Evolutionary conservation across 1,284 basidiomycete species (phyloP).

Genomic region (Malassezia equina): DNA sequence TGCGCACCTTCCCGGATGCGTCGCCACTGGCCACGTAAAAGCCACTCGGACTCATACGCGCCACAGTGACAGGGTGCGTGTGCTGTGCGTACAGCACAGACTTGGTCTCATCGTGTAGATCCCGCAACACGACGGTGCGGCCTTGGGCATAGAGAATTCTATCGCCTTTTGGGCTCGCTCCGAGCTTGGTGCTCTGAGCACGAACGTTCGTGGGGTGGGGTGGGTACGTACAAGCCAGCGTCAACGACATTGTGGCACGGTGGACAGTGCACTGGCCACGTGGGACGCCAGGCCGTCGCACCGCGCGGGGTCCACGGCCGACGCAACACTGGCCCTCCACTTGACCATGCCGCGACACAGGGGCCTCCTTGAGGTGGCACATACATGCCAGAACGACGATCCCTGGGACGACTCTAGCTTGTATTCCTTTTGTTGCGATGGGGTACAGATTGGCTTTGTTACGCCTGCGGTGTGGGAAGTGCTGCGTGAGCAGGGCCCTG

Average conservation of each 20-base stretch:
- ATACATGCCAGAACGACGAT: constrained; percentile 37
- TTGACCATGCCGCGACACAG: constrained; percentile 1
- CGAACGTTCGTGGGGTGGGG: constrained; percentile 50
- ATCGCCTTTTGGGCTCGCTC: constrained; percentile 61
- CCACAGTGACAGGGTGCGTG: constrained; percentile 73
- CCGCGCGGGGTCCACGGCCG: background rate
- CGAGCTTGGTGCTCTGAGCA: constrained; percentile 69
- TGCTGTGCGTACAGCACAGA: constrained; percentile 63
- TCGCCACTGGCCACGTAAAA: constrained; percentile 76
- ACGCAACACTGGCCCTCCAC: background rate
- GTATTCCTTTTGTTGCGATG: constrained; percentile 28
- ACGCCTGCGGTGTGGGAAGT: constrained; percentile 23
- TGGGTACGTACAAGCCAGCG: constrained; percentile 7
- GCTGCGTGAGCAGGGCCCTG: constrained; percentile 17
- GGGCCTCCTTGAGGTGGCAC: constrained; percentile 27
- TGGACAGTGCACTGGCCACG: constrained; percentile 8
- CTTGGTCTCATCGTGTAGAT: constrained; percentile 15
- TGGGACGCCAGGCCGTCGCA: background rate
- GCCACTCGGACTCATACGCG: constrained; percentile 82
- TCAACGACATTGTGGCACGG: constrained; percentile 10
- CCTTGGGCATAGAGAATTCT: constrained; percentile 80
- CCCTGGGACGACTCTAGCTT: constrained; percentile 32
- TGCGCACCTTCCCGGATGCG: constrained; percentile 53
- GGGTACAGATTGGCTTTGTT: constrained; percentile 39
- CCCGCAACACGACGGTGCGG: constrained; percentile 56